These are phyloP conservation scores for Crataegus laevigata DNA, from an alignment of 306 rosid genomes.

Conservation along the genomic window DNA sequence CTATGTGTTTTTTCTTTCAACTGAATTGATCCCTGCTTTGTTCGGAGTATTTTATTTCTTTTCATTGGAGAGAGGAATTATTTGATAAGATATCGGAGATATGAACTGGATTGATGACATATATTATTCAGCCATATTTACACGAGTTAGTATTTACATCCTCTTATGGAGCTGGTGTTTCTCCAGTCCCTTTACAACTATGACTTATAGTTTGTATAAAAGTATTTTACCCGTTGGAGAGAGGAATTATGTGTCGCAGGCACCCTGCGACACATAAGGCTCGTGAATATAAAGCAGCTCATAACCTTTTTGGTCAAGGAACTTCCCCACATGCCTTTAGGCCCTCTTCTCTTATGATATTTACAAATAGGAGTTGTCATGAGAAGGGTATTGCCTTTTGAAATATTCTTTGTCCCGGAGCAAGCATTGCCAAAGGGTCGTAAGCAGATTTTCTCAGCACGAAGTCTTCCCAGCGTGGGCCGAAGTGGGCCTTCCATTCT, in stretches of 20 bases:
- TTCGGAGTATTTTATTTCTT: not conserved
- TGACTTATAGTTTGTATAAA: conserved; percentile 18
- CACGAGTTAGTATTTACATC: conserved; percentile 38
- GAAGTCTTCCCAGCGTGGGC: conserved; percentile 67
- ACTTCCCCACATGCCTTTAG: conserved; percentile 15
- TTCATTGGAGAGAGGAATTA: not conserved
- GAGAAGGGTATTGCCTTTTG: conserved; percentile 51
- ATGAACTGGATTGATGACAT: conserved; percentile 11
- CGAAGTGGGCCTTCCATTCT: conserved; percentile 88
- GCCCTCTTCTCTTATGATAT: conserved; percentile 13
- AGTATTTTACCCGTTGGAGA: conserved; percentile 13
- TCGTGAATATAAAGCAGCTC: conserved; percentile 9
- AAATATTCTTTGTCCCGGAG: conserved; percentile 88
- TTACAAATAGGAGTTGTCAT: conserved; percentile 17
- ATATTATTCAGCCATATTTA: conserved; percentile 12
- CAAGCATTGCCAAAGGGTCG: conserved; percentile 86
- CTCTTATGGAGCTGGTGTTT: conserved; percentile 19
- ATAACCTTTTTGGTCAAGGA: conserved; percentile 19
- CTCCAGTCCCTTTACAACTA: conserved; percentile 16
- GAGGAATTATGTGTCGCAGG: too few relatives aligned
- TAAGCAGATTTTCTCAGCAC: conserved; percentile 60
- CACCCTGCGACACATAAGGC: conserved; percentile 19
- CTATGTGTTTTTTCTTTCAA: not conserved
- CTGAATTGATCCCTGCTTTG: not conserved
- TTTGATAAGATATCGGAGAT: not conserved